These are phyloP conservation scores for Retiboletus fuscus DNA, from an alignment of 1,284 basidiomycete genomes.

Conservation along the genomic window DNA sequence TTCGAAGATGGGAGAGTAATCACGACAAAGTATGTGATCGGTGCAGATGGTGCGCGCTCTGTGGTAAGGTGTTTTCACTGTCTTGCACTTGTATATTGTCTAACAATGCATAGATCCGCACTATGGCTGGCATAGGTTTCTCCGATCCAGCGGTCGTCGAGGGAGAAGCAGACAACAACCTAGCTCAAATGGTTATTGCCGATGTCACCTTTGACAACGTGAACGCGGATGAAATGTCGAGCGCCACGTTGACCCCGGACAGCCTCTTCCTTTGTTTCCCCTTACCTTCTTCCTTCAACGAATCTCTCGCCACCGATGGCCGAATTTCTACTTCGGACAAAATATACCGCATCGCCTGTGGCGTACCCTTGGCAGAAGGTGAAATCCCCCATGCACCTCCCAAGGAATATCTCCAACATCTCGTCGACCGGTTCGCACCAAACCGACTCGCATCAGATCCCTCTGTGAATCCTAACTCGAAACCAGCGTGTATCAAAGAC, in stretches of 20 bases:
- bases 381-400: conserved; percentile 48
- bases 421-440: conserved; percentile 53
- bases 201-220: conserved; percentile 36
- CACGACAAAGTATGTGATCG: conserved; percentile 57
- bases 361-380: conserved; percentile 49
- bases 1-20: conserved; percentile 65
- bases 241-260: conserved; percentile 31
- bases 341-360: conserved; percentile 52
- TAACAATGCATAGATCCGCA: conserved; percentile 32
- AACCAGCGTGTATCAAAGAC: conserved; percentile 35
- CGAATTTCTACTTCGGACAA: conserved; percentile 12
- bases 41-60: conserved; percentile 48
- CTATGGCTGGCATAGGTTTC: conserved; percentile 37
- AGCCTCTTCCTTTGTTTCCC: conserved; percentile 48
- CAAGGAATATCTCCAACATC: conserved; percentile 52
- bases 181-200: conserved; percentile 40
- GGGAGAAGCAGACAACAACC: conserved; percentile 18
- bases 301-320: conserved; percentile 35
- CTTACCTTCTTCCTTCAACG: conserved; percentile 45
- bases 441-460: conserved; percentile 34
- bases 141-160: conserved; percentile 25
- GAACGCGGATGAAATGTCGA: background rate
- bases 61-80: conserved; percentile 49
- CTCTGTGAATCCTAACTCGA: conserved; percentile 37
- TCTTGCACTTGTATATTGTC: background rate